phyloP scores from a whole-genome alignment of 495 filamentous ascomycete species.

The Penicillium silybi region DNA sequence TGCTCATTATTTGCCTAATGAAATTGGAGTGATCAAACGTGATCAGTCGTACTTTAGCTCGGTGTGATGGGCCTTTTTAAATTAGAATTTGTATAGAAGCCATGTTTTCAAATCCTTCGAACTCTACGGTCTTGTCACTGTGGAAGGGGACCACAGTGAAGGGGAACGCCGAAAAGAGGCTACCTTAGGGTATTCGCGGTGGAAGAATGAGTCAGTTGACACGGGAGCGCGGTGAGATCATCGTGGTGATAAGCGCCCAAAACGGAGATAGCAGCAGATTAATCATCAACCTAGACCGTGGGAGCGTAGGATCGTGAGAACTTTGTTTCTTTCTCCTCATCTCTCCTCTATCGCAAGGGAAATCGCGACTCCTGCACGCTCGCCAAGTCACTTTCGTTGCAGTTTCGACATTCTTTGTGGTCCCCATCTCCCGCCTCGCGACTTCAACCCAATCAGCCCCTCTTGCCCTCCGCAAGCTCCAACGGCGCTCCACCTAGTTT shows the following conservation, averaged over 20 bases:
- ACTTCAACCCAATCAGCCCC: not conserved
- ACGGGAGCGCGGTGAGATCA: conserved; percentile 10
- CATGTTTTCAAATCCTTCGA: no score
- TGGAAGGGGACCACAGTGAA: no score
- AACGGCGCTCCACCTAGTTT: not conserved
- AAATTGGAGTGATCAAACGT: no score
- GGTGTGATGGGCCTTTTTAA: no score
- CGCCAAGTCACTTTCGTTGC: not conserved
- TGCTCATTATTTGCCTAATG: no score
- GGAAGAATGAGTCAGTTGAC: not conserved
- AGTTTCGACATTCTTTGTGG: not conserved
- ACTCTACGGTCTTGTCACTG: no score
- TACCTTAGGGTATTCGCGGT: not conserved
- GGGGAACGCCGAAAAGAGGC: no score
- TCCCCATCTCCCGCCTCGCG: not conserved
- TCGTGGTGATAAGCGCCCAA: conserved; percentile 17
- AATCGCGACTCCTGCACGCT: not conserved
- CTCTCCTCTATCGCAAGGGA: not conserved
- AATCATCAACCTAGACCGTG: conserved; percentile 11
- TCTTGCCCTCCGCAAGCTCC: not conserved
- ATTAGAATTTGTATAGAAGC: no score
- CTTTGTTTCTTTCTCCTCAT: not conserved
- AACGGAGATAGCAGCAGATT: conserved; percentile 17
- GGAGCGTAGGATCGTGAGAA: not conserved
- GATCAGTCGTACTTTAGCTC: no score